Evolutionary conservation across 2,329 filamentous ascomycete genomes (phyloP), one percentile per base, ranked within the genome.

Genomic region (Trichophyton mentagrophytes): DNA sequence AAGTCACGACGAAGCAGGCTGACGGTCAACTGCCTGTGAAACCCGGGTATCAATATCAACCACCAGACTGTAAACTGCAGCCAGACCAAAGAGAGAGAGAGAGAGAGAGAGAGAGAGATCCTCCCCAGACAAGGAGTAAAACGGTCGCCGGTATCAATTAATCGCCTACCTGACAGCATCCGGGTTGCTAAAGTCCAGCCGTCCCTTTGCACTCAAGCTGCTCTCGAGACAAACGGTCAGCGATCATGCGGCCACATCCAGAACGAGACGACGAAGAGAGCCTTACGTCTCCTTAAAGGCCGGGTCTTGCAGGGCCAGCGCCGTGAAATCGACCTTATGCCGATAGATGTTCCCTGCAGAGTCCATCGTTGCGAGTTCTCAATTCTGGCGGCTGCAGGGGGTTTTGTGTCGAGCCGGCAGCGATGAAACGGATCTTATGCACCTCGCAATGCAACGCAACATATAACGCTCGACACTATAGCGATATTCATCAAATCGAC

Each of bases 151-250:
- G 33, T 13, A 13, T 13, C 33, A 13, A 11, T 38, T 38, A 47
- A 13, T 30, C 15, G 15, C 70, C 66, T 85, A 90, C 82, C 87
- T 82, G 7, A 95, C 83, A 22, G 89, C 84, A 57, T 80, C 76
- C 3, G 91, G 87, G 67, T 96, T 82, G 58, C 83, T 85, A 67
- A 97, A 97, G 74, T 96, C 85, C 27, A 96, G 78, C 65, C 86
- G 83, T 7, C 78, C 79, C 63, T 81, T 81, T 57, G 72, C 64
- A 66, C 78, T 82, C 36, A 83, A 68, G 61, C 80, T 82, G 64
- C 2, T 13, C 11, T n/a, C 46, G 42, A 51, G 49, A 33, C 15
- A 15, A 4, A 38, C 42, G n/a, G 51, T 58, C 22, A 27, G 44
- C 36, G 17, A n/a, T 11, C 51, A 20, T 55, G 46, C 46, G 25